Conservation (phyloP, 1,139 yeast species). For the Zhuliangozyma parablackwelliae region DNA sequence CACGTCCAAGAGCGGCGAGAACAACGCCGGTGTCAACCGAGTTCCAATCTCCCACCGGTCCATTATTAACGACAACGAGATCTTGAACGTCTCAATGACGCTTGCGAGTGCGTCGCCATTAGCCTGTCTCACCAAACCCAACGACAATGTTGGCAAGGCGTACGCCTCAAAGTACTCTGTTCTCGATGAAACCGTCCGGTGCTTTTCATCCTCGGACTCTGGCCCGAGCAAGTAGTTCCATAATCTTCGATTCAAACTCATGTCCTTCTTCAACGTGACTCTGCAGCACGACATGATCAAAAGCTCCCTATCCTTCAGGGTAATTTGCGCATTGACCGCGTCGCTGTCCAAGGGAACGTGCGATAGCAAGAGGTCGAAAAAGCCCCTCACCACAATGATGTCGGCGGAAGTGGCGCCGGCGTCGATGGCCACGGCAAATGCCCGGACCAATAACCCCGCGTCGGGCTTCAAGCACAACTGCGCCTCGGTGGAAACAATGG, state of each 20-base stretch:
- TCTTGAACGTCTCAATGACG: slow-evolving; percentile 52
- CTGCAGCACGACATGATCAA: slow-evolving; percentile 61
- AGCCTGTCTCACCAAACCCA: slow-evolving; percentile 51
- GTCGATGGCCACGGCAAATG: slow-evolving; percentile 63
- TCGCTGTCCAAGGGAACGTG: slow-evolving; percentile 63
- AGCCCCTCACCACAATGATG: slow-evolving; percentile 80
- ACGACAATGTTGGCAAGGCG: slow-evolving; percentile 48
- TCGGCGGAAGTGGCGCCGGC: slow-evolving; percentile 38
- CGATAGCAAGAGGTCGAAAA: slow-evolving; percentile 71
- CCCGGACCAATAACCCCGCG: slow-evolving; percentile 71
- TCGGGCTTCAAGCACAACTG: slow-evolving; percentile 64
- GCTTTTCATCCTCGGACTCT: slow-evolving; percentile 18
- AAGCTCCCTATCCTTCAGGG: slow-evolving; percentile 50
- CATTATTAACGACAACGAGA: slow-evolving; percentile 63
- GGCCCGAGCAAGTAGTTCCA: slow-evolving; percentile 95
- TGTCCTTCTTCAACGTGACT: slow-evolving; percentile 75
- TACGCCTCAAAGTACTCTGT: slow-evolving; percentile 51
- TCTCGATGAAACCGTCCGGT: slow-evolving; percentile 3
- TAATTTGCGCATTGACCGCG: slow-evolving; percentile 45
- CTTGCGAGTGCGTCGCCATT: slow-evolving; percentile 24
- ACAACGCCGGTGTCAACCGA: slow-evolving; percentile 61
- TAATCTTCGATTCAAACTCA: slow-evolving; percentile 87
- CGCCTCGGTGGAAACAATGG: slow-evolving; percentile 45
- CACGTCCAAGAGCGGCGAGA: slow-evolving; percentile 55
- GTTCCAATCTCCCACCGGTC: slow-evolving; percentile 94